These are phyloP conservation scores for Chalciporus chontae DNA, from an alignment of 768 basidiomycete species.

Conservation along the genomic window DNA sequence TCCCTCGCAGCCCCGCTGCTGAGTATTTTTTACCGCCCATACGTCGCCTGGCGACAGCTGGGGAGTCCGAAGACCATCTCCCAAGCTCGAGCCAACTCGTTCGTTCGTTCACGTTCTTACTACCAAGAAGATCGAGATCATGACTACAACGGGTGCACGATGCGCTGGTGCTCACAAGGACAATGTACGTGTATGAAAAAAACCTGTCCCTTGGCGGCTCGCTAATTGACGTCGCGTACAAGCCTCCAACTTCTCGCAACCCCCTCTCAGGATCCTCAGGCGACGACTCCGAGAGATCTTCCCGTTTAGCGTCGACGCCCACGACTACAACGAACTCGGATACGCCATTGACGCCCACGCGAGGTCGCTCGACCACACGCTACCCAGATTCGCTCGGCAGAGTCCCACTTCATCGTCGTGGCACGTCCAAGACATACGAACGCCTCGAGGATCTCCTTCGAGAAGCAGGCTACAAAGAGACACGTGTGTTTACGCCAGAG, in stretches of 20 bases:
- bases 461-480: constrained; percentile 92
- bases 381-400: constrained; percentile 62
- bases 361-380: constrained; percentile 39
- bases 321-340: constrained; percentile 10
- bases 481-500: constrained; percentile 85
- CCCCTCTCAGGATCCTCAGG: constrained; percentile 3
- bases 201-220: not conserved
- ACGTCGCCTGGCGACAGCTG: not conserved
- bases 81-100: not conserved
- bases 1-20: not conserved
- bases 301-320: constrained; percentile 9
- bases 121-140: constrained; percentile 11
- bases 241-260: constrained; percentile 11
- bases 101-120: not conserved
- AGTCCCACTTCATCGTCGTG: constrained; percentile 73
- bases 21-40: constrained; percentile 1
- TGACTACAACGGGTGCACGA: constrained; percentile 14
- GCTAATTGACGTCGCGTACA: constrained; percentile 12
- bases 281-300: constrained; percentile 6
- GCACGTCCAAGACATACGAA: constrained; percentile 79
- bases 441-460: constrained; percentile 79
- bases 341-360: constrained; percentile 40
- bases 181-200: constrained; percentile 11
- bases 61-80: constrained; percentile 9
- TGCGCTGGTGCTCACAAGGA: constrained; percentile 12